phyloP scores from a whole-genome alignment of 371 early-diverging fungal species.

The Lichtheimia corymbifera region DNA sequence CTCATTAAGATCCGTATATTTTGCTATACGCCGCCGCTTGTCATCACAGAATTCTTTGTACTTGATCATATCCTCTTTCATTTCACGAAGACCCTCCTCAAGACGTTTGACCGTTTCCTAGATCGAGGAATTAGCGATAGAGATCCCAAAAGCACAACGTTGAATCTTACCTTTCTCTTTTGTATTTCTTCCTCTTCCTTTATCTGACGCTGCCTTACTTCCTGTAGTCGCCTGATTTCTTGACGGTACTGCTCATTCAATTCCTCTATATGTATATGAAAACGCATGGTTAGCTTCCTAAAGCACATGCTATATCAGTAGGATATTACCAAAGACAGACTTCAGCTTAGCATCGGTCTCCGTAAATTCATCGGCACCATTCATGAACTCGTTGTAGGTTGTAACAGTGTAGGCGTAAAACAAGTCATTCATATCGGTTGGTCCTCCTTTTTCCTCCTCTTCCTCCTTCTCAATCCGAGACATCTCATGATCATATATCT shows the following conservation, averaged over 20 bases:
- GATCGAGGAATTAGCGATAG: too few species aligned
- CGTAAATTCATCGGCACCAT: constrained; percentile 44
- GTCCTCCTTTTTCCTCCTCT: background rate
- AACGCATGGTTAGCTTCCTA: background rate
- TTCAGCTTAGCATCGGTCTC: background rate
- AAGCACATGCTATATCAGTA: background rate
- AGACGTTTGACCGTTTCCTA: constrained; percentile 14
- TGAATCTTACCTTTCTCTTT: too few species aligned
- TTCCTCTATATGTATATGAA: background rate
- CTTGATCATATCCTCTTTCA: constrained; percentile 25
- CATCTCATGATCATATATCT: background rate
- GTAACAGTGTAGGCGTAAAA: constrained; percentile 60
- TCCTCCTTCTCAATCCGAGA: background rate
- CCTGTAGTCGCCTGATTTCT: background rate
- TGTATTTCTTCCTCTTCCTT: background rate
- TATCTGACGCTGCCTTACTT: background rate
- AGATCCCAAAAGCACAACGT: too few species aligned
- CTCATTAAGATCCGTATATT: constrained; percentile 14
- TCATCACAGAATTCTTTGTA: constrained; percentile 22
- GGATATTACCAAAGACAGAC: background rate
- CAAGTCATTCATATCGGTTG: constrained; percentile 34
- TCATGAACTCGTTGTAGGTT: constrained; percentile 58
- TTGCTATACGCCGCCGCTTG: constrained; percentile 2
- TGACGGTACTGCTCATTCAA: background rate
- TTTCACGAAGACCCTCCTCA: constrained; percentile 47